Evolutionary conservation across 345 rosid species (phyloP).

Genomic region (Melastoma malabathricum): DNA sequence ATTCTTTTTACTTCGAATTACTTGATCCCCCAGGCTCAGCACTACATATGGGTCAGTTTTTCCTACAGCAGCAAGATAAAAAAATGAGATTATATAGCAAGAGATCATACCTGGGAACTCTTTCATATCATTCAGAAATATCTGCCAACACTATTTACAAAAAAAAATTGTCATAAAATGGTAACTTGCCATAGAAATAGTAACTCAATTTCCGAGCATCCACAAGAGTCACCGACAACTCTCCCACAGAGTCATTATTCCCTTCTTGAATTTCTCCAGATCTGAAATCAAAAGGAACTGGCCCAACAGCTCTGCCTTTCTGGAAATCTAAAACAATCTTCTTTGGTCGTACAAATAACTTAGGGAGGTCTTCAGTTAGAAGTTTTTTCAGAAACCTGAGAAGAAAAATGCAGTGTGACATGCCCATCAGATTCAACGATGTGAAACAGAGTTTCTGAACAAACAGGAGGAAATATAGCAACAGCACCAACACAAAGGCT

Average conservation of each 20-base stretch:
- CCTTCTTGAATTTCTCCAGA: conserved; percentile 84
- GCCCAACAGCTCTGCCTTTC: conserved; percentile 91
- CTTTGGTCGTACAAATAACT: conserved; percentile 88
- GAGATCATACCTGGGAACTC: too few species aligned
- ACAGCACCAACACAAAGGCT: too few species aligned
- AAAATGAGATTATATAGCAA: neutral
- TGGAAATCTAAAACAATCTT: conserved; percentile 96
- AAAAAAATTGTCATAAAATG: neutral
- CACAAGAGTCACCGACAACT: conserved; percentile 86
- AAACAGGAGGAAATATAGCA: too few species aligned
- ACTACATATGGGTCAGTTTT: conserved; percentile 97
- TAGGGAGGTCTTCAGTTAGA: conserved; percentile 89
- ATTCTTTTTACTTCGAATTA: conserved; percentile 86
- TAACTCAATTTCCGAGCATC: conserved; percentile 84
- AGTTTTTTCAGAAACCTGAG: conserved; percentile 87
- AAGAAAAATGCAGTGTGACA: conserved; percentile 1
- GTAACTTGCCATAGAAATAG: conserved; percentile 47
- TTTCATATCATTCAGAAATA: too few species aligned
- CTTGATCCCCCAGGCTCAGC: conserved; percentile 71
- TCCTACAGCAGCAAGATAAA: conserved; percentile 30
- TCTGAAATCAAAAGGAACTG: conserved; percentile 47
- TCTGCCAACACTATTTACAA: too few species aligned
- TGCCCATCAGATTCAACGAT: neutral
- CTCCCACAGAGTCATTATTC: conserved; percentile 84
- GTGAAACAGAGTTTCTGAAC: too few species aligned